A percentile compares a stretch with the other conserved stretches of the same genome.
Evolutionary conservation across 2,329 filamentous ascomycete species (phyloP).

Genomic region (Ceratocystis colombiana): DNA sequence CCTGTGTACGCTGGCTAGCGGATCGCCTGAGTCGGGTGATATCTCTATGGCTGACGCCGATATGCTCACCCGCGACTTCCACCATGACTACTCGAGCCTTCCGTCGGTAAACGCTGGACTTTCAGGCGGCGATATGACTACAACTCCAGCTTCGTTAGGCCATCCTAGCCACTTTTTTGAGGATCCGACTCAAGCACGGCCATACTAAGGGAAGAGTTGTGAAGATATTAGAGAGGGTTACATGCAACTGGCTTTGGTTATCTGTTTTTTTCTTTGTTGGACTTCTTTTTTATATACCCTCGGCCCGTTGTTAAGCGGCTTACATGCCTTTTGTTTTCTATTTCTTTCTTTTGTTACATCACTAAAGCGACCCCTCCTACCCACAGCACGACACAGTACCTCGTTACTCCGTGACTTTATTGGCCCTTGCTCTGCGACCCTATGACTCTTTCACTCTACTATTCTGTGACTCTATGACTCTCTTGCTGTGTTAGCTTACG

Average conservation of each 20-base stretch:
- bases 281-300: slow-evolving; percentile 9
- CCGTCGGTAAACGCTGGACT: slow-evolving; percentile 25
- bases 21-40: slow-evolving; percentile 31
- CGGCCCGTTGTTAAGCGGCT: not conserved
- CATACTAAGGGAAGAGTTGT: not conserved
- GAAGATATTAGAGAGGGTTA: not conserved
- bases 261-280: slow-evolving; percentile 5
- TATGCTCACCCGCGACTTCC: slow-evolving; percentile 29
- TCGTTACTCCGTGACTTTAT: too few species aligned
- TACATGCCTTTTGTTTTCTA: slow-evolving; percentile 2
- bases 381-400: too few species aligned
- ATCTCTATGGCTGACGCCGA: slow-evolving; percentile 34
- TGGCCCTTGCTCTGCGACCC: too few species aligned
- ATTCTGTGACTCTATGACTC: too few species aligned
- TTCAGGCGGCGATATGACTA: slow-evolving; percentile 25
- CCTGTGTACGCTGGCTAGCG: slow-evolving; percentile 32
- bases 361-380: too few species aligned
- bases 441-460: too few species aligned
- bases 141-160: not conserved
- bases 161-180: slow-evolving; percentile 14
- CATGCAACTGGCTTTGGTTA: not conserved
- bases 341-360: slow-evolving; percentile 5
- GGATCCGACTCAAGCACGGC: slow-evolving; percentile 8
- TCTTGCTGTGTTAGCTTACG: not conserved
- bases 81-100: slow-evolving; percentile 24